A percentile compares a stretch with the other conserved stretches of the same genome.
These are phyloP conservation scores for Fennellomyces sp. DNA, from an alignment of 371 early-diverging fungal species.

Conservation along the genomic window DNA sequence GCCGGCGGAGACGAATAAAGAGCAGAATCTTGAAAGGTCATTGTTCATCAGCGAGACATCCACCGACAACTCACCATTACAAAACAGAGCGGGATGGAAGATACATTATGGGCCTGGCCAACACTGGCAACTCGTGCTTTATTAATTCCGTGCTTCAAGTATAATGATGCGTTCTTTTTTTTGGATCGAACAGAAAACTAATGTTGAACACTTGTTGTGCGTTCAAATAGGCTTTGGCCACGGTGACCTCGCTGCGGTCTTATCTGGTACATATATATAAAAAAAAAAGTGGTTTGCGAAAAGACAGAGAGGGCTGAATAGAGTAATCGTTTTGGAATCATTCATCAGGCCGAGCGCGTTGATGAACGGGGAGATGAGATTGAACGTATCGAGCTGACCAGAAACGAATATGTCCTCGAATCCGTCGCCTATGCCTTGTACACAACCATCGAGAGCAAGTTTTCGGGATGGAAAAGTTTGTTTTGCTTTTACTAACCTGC, in stretches of 20 bases:
- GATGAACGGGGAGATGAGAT: constrained; percentile 56
- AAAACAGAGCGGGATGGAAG: constrained; percentile 46
- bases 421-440: constrained; percentile 57
- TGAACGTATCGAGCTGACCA: constrained; percentile 22
- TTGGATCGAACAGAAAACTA: not conserved
- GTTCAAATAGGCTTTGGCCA: constrained; percentile 56
- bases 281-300: no score
- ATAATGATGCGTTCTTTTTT: not conserved
- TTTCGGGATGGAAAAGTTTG: not conserved
- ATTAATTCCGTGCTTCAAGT: constrained; percentile 89
- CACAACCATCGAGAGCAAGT: constrained; percentile 51
- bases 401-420: constrained; percentile 43
- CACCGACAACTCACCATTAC: no score
- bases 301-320: no score
- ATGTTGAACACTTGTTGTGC: not conserved
- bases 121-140: constrained; percentile 91
- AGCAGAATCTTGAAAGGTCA: constrained; percentile 41
- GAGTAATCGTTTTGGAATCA: not conserved
- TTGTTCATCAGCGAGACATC: not conserved
- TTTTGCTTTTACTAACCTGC: not conserved
- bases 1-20: constrained; percentile 41
- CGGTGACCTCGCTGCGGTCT: constrained; percentile 48
- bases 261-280: constrained; percentile 52
- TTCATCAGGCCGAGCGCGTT: constrained; percentile 48
- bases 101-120: constrained; percentile 71